Percentiles rank a stretch among this genome's conserved stretches.
Evolutionary conservation across 2,329 filamentous ascomycete species (phyloP).

Genomic region (Balansia obtecta): DNA sequence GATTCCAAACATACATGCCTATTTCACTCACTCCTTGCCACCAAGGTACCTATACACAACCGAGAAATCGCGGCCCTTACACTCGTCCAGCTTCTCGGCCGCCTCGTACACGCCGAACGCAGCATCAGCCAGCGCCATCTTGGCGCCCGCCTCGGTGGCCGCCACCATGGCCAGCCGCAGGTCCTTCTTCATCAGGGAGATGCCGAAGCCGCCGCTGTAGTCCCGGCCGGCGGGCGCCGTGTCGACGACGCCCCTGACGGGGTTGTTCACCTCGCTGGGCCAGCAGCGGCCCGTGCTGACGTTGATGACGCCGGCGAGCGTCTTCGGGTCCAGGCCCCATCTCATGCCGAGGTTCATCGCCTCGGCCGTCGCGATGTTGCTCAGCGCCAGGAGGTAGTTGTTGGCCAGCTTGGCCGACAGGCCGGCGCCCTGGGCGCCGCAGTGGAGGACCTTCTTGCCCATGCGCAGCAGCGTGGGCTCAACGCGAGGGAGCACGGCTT

Average conservation of each 20-base stretch:
- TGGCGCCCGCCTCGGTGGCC: constrained; percentile 53
- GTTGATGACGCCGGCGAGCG: constrained; percentile 78
- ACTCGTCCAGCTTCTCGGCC: constrained; percentile 47
- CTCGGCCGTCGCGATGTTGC: constrained; percentile 65
- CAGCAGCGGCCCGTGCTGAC: constrained; percentile 90
- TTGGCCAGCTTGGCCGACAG: constrained; percentile 91
- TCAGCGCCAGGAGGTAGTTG: constrained; percentile 90
- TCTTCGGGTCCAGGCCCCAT: constrained; percentile 47
- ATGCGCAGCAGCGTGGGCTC: constrained; percentile 64
- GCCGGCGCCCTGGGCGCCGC: constrained; percentile 73
- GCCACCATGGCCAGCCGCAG: constrained; percentile 60
- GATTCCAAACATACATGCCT: background rate
- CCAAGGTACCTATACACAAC: constrained; percentile 65
- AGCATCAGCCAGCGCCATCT: constrained; percentile 49
- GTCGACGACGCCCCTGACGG: constrained; percentile 72
- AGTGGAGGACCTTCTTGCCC: constrained; percentile 77
- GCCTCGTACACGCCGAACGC: constrained; percentile 56
- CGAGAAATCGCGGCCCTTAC: constrained; percentile 65
- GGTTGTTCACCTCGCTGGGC: constrained; percentile 94
- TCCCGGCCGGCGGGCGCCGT: constrained; percentile 63
- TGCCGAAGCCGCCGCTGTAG: constrained; percentile 66
- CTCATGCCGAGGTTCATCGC: constrained; percentile 53
- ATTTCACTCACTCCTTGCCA: constrained; percentile 28
- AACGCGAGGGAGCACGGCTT: constrained; percentile 47
- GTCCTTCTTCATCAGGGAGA: constrained; percentile 73